A percentile compares a stretch with the other conserved stretches of the same genome.
Conservation (phyloP, 2,329 filamentous ascomycete species). For the Fusarium sarcochroum region DNA sequence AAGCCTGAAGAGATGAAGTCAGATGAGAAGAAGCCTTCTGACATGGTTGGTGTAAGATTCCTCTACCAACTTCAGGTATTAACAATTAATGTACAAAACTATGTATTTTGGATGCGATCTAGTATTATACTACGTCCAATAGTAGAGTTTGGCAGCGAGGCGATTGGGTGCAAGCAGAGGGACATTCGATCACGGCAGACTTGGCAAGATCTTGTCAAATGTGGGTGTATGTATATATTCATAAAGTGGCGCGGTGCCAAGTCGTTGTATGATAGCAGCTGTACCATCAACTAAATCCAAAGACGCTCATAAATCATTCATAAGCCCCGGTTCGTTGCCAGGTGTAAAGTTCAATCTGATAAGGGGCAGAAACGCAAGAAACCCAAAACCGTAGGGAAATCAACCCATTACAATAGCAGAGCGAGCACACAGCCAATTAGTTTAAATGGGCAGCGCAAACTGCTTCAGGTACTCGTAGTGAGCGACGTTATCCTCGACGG, state of each 20-base stretch:
- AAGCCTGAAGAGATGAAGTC: slow-evolving; percentile 7
- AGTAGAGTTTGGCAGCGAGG: slow-evolving; percentile 6
- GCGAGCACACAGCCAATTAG: slow-evolving; percentile 1
- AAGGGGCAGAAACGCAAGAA: slow-evolving; percentile 10
- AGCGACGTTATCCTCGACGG: slow-evolving; percentile 78
- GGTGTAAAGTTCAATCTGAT: slow-evolving; percentile 34
- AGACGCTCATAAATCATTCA: slow-evolving; percentile 37
- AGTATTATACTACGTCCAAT: slow-evolving; percentile 2
- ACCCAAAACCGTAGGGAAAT: slow-evolving; percentile 17
- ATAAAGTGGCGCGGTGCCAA: slow-evolving; percentile 43
- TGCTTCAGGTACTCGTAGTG: slow-evolving; percentile 88
- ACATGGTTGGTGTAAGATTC: not conserved
- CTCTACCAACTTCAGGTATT: not conserved
- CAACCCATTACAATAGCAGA: slow-evolving; percentile 20
- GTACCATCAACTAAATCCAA: slow-evolving; percentile 49
- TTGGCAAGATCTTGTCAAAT: slow-evolving; percentile 27
- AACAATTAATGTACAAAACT: slow-evolving; percentile 13
- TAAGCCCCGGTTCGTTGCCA: slow-evolving; percentile 17
- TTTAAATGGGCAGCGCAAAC: slow-evolving; percentile 60
- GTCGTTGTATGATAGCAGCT: slow-evolving; percentile 50
- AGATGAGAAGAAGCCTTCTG: slow-evolving; percentile 1
- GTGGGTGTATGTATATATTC: slow-evolving; percentile 39
- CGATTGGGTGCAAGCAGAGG: slow-evolving; percentile 3
- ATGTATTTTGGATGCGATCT: slow-evolving; percentile 15
- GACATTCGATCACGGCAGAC: slow-evolving; percentile 12